Base-by-base conservation (phyloP, 2,329 filamentous ascomycete genomes). In the Didymella sp. region DNA sequence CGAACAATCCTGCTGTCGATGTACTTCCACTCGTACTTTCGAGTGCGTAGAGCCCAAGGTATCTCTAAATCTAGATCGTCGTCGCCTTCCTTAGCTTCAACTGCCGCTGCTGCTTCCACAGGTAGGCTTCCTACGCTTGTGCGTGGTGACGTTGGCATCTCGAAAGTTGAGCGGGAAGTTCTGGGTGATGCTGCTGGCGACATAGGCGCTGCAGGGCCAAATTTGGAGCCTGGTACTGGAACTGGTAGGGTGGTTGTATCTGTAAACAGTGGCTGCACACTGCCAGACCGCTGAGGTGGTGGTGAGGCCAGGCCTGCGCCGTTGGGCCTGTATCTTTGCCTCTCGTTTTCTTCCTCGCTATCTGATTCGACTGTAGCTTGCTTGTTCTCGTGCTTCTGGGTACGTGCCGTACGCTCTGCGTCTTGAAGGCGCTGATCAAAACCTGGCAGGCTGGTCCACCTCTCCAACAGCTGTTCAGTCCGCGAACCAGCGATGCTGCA, bases 331-430 rank as follows among this genome's bases (percentile, higher is more conserved):
- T 62, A 48, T 31, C 57, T 63, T 6, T 61, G 64, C 41, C 22
- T 43, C 17, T 60, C 40, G 6, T 74, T 68, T 35, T 75, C 70
- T 35, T 73, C 71, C 28, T 75, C 73, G 31, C 68, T 71, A 30
- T 73, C 73, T 8, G 73, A 74, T 31, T 74, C 72, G 1, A 75
- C 72, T 22, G 66, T 73, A 3, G 73, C 66, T 49, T 75, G 74
- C 38, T 71, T 67, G 3, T 45, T 60, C 33, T 72, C 66, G 43
- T 68, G 64, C 51, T 65, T 71, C 33, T 72, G 56, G 2, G 56
- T 64, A 25, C 60, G 64, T 6, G 41, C 44, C 44, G 65, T 62
- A 8, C 63, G 66, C 45, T 74, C 66, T 15, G 63, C 58, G 6
- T 71, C 66, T 11, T 59, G 51, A 4, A 75, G 45, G n/a, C 61